A percentile compares a stretch with the other conserved stretches of the same genome.
phyloP scores from a whole-genome alignment of 129 eudicot species.

The Tagetes erecta region DNA sequence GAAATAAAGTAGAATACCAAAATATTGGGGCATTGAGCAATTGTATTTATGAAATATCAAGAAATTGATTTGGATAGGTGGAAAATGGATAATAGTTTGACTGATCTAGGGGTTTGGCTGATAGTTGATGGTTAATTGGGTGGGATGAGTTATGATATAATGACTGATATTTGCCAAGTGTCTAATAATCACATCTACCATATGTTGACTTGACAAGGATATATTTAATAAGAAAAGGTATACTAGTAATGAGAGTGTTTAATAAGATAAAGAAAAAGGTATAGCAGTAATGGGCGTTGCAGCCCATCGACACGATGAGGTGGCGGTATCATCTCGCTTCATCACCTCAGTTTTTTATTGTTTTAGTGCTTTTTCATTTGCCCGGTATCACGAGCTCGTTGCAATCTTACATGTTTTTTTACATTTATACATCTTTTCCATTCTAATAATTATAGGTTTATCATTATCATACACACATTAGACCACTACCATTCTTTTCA shows the following conservation, averaged over 20 bases:
- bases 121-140: background rate
- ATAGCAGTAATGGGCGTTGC: too few species aligned
- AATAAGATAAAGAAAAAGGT: background rate
- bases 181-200: constrained; percentile 17
- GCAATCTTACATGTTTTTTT: too few species aligned
- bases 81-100: constrained; percentile 9
- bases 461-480: too few species aligned
- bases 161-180: constrained; percentile 1
- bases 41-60: constrained; percentile 10
- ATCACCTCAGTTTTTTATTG: too few species aligned
- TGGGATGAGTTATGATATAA: constrained; percentile 1
- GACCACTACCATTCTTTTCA: too few species aligned
- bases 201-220: constrained; percentile 15
- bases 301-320: too few species aligned
- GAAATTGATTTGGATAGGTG: background rate
- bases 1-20: background rate
- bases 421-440: too few species aligned
- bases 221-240: background rate
- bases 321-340: too few species aligned
- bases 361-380: too few species aligned
- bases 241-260: too few species aligned
- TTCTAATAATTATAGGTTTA: too few species aligned
- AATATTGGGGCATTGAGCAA: background rate
- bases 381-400: too few species aligned
- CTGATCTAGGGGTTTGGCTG: background rate